Evolutionary conservation across 768 basidiomycete genomes (phyloP).

Genomic region (Sporobolomyces roseus): DNA sequence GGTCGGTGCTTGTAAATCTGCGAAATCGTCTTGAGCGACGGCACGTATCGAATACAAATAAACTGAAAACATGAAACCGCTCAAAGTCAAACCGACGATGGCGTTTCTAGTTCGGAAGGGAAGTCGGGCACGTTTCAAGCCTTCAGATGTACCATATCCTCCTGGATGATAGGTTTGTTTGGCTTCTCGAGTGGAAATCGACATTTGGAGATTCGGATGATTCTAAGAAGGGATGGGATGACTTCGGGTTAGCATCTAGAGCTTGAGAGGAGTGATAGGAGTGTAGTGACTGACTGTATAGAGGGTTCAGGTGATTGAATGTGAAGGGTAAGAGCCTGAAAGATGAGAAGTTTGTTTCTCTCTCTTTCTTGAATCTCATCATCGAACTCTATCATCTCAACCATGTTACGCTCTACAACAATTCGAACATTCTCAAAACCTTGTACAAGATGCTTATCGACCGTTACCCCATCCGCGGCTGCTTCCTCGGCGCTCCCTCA

Average conservation of each 20-base stretch:
- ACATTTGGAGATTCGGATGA: constrained; percentile 12
- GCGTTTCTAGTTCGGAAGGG: constrained; percentile 78
- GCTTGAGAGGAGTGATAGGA: neutral
- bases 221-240: neutral
- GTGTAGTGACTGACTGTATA: neutral
- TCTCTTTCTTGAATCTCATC: neutral
- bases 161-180: constrained; percentile 36
- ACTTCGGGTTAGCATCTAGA: neutral
- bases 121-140: constrained; percentile 77
- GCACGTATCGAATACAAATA: constrained; percentile 92
- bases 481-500: neutral
- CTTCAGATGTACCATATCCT: constrained; percentile 73
- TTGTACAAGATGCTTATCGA: constrained; percentile 17
- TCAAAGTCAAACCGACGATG: constrained; percentile 67
- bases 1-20: constrained; percentile 68
- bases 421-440: neutral
- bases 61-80: constrained; percentile 70
- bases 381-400: neutral
- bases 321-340: neutral
- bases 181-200: constrained; percentile 20
- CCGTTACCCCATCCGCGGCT: neutral
- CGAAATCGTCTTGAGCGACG: constrained; percentile 88
- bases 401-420: constrained; percentile 9
- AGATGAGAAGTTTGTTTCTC: neutral
- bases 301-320: neutral